A percentile compares a stretch with the other conserved stretches of the same genome.
Conservation (phyloP, 2,329 filamentous ascomycete genomes). For the Ascochyta lentis region DNA sequence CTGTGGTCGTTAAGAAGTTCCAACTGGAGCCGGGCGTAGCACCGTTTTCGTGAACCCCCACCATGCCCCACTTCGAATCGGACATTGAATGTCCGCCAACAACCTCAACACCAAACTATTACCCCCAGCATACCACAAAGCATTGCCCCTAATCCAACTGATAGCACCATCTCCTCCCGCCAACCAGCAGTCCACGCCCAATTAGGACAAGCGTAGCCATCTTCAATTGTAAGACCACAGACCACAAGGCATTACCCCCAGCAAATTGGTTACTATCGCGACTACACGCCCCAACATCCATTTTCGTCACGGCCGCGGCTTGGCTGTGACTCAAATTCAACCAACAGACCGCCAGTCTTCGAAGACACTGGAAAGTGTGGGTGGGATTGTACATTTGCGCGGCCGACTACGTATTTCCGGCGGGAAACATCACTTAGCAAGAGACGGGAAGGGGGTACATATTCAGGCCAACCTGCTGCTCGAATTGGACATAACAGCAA, state of each 20-base stretch:
- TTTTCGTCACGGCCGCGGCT: neutral
- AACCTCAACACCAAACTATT: slow-evolving; percentile 11
- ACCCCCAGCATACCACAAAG: slow-evolving; percentile 14
- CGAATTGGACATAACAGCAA: neutral
- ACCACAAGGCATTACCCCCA: neutral
- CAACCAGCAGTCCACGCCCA: neutral
- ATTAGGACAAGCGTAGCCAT: neutral
- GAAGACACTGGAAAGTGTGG: neutral
- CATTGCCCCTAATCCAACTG: neutral
- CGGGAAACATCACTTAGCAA: neutral
- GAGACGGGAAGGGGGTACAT: neutral
- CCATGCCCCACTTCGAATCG: slow-evolving; percentile 5
- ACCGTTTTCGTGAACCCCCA: neutral
- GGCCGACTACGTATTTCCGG: neutral
- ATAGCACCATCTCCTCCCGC: neutral
- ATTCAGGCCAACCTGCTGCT: neutral
- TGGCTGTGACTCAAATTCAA: neutral
- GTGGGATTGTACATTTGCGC: neutral
- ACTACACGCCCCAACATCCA: neutral
- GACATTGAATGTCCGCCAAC: slow-evolving; percentile 8
- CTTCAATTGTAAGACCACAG: neutral
- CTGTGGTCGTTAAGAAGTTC: no score
- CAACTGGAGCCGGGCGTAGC: neutral
- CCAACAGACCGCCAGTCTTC: neutral
- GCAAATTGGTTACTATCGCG: neutral